These are phyloP conservation scores for Sclerotinia trifoliorum DNA, from an alignment of 2,329 filamentous ascomycete genomes.

Conservation along the genomic window DNA sequence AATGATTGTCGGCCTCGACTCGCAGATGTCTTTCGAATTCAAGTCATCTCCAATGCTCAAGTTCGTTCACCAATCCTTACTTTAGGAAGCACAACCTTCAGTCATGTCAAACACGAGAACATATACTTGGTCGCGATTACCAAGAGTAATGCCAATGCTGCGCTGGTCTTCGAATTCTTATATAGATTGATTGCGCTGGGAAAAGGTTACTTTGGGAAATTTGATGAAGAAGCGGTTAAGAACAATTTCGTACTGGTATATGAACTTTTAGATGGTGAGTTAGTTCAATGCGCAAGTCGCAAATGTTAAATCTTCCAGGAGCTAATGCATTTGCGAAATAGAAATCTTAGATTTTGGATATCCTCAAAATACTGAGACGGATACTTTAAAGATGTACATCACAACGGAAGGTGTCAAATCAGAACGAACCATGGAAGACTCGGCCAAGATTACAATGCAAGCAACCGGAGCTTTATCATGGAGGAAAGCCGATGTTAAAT, in stretches of 20 bases:
- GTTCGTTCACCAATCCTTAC: conserved; percentile 97
- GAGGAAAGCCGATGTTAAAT: conserved; percentile 96
- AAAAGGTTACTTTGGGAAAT: conserved; percentile 96
- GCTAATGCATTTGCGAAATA: conserved; percentile 40
- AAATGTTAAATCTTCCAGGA: neutral
- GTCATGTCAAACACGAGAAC: conserved; percentile 99
- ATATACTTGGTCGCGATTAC: conserved; percentile 97
- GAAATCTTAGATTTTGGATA: conserved; percentile 99
- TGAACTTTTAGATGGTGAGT: conserved; percentile 84
- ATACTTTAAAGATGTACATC: conserved; percentile 99
- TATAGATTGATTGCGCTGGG: conserved; percentile 89
- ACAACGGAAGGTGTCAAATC: conserved; percentile 98
- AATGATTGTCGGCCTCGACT: conserved; percentile 97
- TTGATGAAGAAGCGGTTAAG: conserved; percentile 99
- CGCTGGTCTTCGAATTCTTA: conserved; percentile 95
- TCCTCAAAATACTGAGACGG: conserved; percentile 97
- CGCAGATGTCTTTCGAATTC: conserved; percentile 98
- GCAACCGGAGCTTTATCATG: conserved; percentile 95
- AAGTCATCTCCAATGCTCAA: conserved; percentile 97
- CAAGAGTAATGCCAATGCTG: conserved; percentile 98
- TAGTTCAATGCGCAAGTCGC: conserved; percentile 31
- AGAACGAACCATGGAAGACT: conserved; percentile 81
- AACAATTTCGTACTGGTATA: conserved; percentile 99
- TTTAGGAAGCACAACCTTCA: conserved; percentile 95
- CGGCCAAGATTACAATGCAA: conserved; percentile 98